Conservation (phyloP, 352 stramenopile species). For the Lagenidium giganteum region DNA sequence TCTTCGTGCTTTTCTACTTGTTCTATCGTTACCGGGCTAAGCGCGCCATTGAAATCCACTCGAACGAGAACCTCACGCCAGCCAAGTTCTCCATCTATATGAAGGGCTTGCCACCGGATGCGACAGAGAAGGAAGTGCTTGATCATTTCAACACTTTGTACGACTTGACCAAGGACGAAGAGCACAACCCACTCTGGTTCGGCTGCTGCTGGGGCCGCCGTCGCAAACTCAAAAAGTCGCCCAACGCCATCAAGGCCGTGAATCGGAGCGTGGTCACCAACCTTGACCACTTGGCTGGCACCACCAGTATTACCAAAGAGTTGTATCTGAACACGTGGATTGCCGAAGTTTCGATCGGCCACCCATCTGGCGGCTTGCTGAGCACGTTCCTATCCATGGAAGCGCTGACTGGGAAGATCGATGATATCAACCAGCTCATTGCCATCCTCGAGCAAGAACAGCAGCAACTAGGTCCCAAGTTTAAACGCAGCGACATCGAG, state of each 20-base stretch:
- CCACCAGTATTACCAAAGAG: slow-evolving; percentile 30
- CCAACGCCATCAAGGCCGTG: slow-evolving; percentile 26
- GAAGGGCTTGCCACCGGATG: slow-evolving; percentile 55
- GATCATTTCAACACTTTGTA: slow-evolving; percentile 75
- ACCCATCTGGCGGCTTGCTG: slow-evolving; percentile 69
- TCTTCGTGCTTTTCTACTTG: slow-evolving; percentile 63
- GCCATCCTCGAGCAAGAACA: slow-evolving; percentile 37
- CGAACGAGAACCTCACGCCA: slow-evolving; percentile 74
- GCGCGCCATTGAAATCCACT: slow-evolving; percentile 51
- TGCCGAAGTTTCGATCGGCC: slow-evolving; percentile 77
- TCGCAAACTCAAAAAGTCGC: slow-evolving; percentile 41
- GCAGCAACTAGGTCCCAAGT: slow-evolving; percentile 7
- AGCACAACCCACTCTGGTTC: slow-evolving; percentile 55
- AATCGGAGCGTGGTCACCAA: slow-evolving; percentile 56
- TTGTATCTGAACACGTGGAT: slow-evolving; percentile 85
- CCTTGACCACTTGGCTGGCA: slow-evolving; percentile 52
- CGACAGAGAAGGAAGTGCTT: slow-evolving; percentile 58
- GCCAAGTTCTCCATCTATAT: slow-evolving; percentile 82
- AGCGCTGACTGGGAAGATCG: slow-evolving; percentile 51
- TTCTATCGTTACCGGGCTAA: slow-evolving; percentile 37
- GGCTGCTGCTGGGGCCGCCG: slow-evolving; percentile 55
- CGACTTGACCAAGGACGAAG: slow-evolving; percentile 63
- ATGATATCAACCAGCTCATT: slow-evolving; percentile 45
- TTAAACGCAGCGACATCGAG: slow-evolving; percentile 18
- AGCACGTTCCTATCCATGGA: slow-evolving; percentile 72